Evolutionary conservation across 306 rosid genomes (phyloP).

Genomic region (Sindora glabra): DNA sequence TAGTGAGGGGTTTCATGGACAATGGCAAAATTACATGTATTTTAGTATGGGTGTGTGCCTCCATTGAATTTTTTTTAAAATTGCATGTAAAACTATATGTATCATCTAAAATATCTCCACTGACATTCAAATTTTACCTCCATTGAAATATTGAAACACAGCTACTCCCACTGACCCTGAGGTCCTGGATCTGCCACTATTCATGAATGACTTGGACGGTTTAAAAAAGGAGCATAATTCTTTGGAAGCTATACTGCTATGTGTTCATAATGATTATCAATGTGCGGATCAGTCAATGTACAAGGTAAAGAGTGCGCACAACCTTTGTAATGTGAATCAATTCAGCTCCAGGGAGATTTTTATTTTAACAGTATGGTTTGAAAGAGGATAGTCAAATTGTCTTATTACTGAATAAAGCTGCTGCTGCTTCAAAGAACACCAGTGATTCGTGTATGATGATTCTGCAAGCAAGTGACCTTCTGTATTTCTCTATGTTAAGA

Average conservation of each 20-base stretch:
- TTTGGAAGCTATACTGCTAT: slow-evolving; percentile 61
- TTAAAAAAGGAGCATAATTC: slow-evolving; percentile 44
- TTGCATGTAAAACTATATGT: too few species aligned
- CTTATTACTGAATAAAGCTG: slow-evolving; percentile 62
- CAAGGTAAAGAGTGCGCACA: slow-evolving; percentile 48
- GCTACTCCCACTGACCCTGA: too few species aligned
- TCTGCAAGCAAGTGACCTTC: slow-evolving; percentile 64
- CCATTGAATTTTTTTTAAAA: too few species aligned
- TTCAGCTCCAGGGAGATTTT: too few species aligned
- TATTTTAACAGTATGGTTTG: slow-evolving; percentile 19
- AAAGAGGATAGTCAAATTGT: slow-evolving; percentile 75
- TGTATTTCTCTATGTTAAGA: slow-evolving; percentile 54
- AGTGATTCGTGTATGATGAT: slow-evolving; percentile 71
- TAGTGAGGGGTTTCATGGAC: slow-evolving; percentile 68
- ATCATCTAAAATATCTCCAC: too few species aligned
- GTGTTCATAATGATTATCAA: slow-evolving; percentile 65
- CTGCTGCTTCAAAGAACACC: slow-evolving; percentile 49
- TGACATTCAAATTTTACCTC: too few species aligned
- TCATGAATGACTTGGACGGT: slow-evolving; percentile 41
- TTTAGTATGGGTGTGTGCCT: too few species aligned
- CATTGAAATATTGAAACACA: too few species aligned
- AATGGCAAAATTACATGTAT: too few species aligned
- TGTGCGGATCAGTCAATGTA: slow-evolving; percentile 85
- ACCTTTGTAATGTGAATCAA: slow-evolving; percentile 10
- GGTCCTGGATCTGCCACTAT: too few species aligned